A percentile compares a stretch with the other conserved stretches of the same genome.
These are phyloP conservation scores for Curvularia eragrostidis DNA, from an alignment of 2,329 filamentous ascomycete species.

Conservation along the genomic window DNA sequence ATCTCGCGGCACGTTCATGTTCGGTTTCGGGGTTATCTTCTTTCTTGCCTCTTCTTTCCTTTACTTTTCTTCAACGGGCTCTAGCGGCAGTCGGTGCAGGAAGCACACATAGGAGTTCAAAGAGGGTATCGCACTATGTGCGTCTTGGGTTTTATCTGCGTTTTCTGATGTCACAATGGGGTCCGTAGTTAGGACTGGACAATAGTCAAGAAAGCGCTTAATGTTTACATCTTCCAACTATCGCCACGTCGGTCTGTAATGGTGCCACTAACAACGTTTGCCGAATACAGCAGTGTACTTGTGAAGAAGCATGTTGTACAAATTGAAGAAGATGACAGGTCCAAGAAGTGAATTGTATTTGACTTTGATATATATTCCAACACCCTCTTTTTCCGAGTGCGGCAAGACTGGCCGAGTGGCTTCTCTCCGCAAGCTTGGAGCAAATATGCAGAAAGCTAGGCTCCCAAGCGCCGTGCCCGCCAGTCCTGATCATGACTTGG, in stretches of 20 bases:
- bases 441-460: background rate
- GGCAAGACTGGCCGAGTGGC: background rate
- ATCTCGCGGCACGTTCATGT: constrained; percentile 17
- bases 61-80: constrained; percentile 14
- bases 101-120: constrained; percentile 27
- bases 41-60: constrained; percentile 23
- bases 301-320: background rate
- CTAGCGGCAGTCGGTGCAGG: constrained; percentile 19
- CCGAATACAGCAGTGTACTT: background rate
- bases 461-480: background rate
- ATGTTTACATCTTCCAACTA: constrained; percentile 29
- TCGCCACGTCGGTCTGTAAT: background rate
- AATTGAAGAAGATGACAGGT: background rate
- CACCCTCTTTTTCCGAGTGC: background rate
- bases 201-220: constrained; percentile 32
- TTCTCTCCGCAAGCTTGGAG: background rate
- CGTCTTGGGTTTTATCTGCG: constrained; percentile 17
- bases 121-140: constrained; percentile 27
- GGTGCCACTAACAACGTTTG: background rate
- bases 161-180: constrained; percentile 15
- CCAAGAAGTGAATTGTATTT: background rate
- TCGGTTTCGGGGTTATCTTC: constrained; percentile 17
- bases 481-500: background rate
- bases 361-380: background rate
- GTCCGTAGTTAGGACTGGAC: constrained; percentile 13